Evolutionary conservation across 2,329 filamentous ascomycete species (phyloP), one percentile per base, ranked within the genome.

Genomic region (Cercospora zeina): DNA sequence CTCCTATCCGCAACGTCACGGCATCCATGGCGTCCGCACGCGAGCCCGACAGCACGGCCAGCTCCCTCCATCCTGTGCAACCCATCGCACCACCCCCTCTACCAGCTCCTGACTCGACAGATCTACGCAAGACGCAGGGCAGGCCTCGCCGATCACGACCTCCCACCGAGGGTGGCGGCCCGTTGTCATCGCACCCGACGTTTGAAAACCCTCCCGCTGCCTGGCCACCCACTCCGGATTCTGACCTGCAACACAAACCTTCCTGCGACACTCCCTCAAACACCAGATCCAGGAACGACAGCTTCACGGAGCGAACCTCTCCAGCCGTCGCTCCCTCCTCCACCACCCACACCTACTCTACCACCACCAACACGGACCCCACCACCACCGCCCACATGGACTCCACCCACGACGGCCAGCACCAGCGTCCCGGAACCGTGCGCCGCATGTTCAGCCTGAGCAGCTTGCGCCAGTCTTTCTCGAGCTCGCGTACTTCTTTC

Each of bases 391-490:
- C 61, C 13, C 27, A 58, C 33, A 62, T 65, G 42, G 31, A 56
- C 54, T 24, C 59, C 56, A 49, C 63, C 39, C 51, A 59, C 51
- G 57, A 55, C 21, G 11, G n/a, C 4, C 42, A 19, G 2, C 64
- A 63, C 30, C 65, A 69, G 16, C 61, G 67, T 24, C 66, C 69
- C 27, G 65, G 67, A 16, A 67, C 65, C 51, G 70, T 73, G 51
- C 70, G 71, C 55, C 71, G 70, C 61, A 68, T 76, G 19, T 69
- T 75, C 59, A 71, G 69, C 34, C 65, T 76, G 14, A 69, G 63
- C 55, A 71, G 62, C 53, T 70, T 76, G 53, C 72, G 73, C 58
- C 71, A 71, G 42, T 73, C 72, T 34, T 75, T 75, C 70, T 72
- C 64, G 68, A 73, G 69, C 67, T 74, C 73, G 3, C 71, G 73